Base-by-base conservation (phyloP, 2,329 filamentous ascomycete species). In the Rutstroemia sydowiana region DNA sequence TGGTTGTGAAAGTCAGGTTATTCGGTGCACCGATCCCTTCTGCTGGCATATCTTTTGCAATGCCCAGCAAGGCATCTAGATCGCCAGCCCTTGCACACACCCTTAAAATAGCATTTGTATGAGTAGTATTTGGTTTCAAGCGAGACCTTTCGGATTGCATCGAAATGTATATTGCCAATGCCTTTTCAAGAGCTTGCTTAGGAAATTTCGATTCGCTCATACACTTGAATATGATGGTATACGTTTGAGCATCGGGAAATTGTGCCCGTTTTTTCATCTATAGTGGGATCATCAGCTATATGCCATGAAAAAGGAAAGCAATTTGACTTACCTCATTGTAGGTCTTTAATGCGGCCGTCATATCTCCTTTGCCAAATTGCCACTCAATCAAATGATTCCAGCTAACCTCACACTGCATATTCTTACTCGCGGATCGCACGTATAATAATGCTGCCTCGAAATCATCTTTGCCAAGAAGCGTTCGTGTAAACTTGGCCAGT, bases 231-330 rank as follows among this genome's bases (percentile, higher is more conserved):
- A 97, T 78, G 53, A 88, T 83, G 16, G 88, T 93, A 65, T 87
- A 96, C 0, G 93, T 96, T 61, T 85, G 79, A 3, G 81, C 78
- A 65, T 91, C 92, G 1, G 93, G 92, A 23, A 78, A 74, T 62
- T 95, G 86, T 5, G 76, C 84, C 55, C 90, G 79, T 71, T 97
- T 97, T 72, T 97, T 98, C 92, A 98, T 97, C 86, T 88, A 32
- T 39, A 52, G 55, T 6, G 9, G 18, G 5, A 14, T 41, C 32
- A 40, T 21, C 16, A 51, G n/a, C 20, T 31, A 26, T 26, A n/a
- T 16, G 7, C 6, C 16, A 3, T n/a, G 2, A 13, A 11, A n/a
- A 23, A 21, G 14, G n/a, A n/a, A n/a, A n/a, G n/a, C n/a, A n/a
- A n/a, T n/a, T n/a, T 31, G 32, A 51, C 74, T 57, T 68, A 87